phyloP scores from a whole-genome alignment of 2,329 filamentous ascomycete species.

The Penicillium sp. region DNA sequence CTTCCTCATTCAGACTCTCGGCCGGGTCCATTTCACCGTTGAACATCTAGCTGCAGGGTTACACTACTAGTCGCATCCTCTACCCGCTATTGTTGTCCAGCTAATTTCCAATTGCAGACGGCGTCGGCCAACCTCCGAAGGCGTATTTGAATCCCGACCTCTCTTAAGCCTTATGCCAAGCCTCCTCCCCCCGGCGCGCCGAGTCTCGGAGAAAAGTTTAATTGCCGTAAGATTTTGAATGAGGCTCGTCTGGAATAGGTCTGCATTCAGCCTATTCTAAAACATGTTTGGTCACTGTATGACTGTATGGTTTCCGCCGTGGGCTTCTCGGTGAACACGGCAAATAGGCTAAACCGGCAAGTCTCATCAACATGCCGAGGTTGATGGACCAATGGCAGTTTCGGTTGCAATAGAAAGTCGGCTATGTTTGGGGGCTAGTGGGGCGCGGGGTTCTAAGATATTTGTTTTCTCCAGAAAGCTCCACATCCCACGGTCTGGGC shows the following conservation, averaged over 20 bases:
- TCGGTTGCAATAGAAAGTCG: background rate
- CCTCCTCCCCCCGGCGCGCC: constrained; percentile 9
- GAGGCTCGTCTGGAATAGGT: background rate
- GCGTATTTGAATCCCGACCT: constrained; percentile 4
- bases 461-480: background rate
- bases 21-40: background rate
- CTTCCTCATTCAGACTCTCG: background rate
- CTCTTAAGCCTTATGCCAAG: constrained; percentile 17
- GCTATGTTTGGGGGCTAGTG: background rate
- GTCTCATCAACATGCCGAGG: background rate
- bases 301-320: background rate
- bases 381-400: constrained; percentile 2
- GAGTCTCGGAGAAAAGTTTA: constrained; percentile 10
- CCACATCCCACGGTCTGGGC: constrained; percentile 11
- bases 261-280: background rate
- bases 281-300: background rate
- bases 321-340: background rate
- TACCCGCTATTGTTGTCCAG: background rate
- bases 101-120: background rate
- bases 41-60: background rate
- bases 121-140: constrained; percentile 16
- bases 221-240: constrained; percentile 1
- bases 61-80: background rate
- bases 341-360: constrained; percentile 9
- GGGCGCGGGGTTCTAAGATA: constrained; percentile 7